Evolutionary conservation across 257 asterid genomes (phyloP).

Genomic region (Marsdenia floribunda): DNA sequence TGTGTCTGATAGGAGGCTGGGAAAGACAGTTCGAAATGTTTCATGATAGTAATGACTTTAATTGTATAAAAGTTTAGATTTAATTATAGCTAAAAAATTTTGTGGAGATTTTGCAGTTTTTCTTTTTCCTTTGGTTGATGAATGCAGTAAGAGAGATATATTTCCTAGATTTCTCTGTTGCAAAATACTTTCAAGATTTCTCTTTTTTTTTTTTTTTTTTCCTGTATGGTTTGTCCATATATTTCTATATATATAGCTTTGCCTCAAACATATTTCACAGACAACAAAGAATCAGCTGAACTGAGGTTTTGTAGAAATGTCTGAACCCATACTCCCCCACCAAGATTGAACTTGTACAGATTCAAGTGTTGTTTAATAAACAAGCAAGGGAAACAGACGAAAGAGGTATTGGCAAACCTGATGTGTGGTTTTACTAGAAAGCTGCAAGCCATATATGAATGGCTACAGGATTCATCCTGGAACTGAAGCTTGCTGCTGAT

Average conservation of each 20-base stretch:
- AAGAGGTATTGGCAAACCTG: not conserved
- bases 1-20: conserved; percentile 9
- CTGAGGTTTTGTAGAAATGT: conserved; percentile 5
- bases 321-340: not conserved
- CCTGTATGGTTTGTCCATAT: not conserved
- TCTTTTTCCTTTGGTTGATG: not conserved
- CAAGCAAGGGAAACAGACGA: not conserved
- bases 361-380: not conserved
- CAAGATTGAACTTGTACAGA: not conserved
- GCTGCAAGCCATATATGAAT: not conserved
- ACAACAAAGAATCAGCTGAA: not conserved
- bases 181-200: not conserved
- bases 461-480: conserved; percentile 35
- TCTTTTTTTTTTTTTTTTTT: too few relatives aligned
- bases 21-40: conserved; percentile 12
- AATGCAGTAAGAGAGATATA: not conserved
- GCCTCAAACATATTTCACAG: not conserved
- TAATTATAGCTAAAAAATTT: not conserved
- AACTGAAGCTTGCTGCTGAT: conserved; percentile 56
- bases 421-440: not conserved
- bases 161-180: not conserved
- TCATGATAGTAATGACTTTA: not conserved
- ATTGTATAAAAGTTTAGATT: conserved; percentile 18
- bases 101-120: not conserved
- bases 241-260: not conserved